Conservation (phyloP, 1,284 basidiomycete species). For the Exobasidium cylindrosporum region DNA sequence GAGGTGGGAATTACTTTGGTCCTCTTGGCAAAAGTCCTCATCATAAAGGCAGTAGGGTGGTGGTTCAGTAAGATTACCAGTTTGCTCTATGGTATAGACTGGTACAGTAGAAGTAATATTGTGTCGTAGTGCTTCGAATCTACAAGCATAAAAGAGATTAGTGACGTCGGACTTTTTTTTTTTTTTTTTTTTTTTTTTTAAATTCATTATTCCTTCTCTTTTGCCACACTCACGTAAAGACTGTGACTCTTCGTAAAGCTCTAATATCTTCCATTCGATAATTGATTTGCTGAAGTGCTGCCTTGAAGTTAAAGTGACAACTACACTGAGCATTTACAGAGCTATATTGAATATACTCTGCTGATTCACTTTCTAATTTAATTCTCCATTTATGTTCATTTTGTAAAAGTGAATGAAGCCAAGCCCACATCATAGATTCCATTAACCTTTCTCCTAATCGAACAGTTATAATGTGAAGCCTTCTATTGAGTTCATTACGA, state of each 20-base stretch:
- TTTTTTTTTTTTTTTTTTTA: not conserved
- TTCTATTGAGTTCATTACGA: not conserved
- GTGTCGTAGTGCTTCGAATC: not conserved
- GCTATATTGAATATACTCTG: not conserved
- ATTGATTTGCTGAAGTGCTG: not conserved
- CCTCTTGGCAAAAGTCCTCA: not conserved
- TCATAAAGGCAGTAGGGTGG: not conserved
- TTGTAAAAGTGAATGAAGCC: not conserved
- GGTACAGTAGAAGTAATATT: not conserved
- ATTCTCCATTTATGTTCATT: not conserved
- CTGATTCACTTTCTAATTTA: not conserved
- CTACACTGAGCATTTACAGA: not conserved
- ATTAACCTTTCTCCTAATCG: not conserved
- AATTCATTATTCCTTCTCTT: not conserved
- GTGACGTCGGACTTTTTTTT: too few relatives aligned
- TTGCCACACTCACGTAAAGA: conserved; percentile 7
- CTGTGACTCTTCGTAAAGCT: not conserved
- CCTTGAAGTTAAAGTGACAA: not conserved
- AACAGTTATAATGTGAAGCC: not conserved
- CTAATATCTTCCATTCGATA: not conserved
- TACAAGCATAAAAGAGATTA: not conserved
- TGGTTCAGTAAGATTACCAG: not conserved
- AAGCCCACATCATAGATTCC: conserved; percentile 5
- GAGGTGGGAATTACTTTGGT: not conserved
- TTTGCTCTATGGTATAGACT: not conserved